Evolutionary conservation across 441 rosid genomes (phyloP), one percentile per base, ranked within the genome.

Genomic region (Sinapis alba): DNA sequence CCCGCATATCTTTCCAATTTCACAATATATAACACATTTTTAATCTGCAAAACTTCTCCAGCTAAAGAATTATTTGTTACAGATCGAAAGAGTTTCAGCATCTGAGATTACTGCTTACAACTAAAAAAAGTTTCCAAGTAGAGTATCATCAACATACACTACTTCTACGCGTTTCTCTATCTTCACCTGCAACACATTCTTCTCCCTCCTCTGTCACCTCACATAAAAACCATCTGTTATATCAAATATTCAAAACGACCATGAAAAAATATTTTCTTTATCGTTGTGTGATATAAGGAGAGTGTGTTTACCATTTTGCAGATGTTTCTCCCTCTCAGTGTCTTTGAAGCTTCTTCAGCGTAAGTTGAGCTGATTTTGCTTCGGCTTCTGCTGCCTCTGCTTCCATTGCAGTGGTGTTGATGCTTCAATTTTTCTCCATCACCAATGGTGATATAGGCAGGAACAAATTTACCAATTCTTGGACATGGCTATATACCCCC

Each of bases 311-410:
- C 94, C 91, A 75, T 43, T 69, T 86, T 87, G 43, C 83, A 82
- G 65, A 63, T 65, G 73, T 84, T 83, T 80, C 88, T 87, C 79
- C 84, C 90, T 83, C 84, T 85, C 67, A 83, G 62, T 15, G 94
- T 87, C 86, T 91, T 93, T 83, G 77, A 47, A 16, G 94, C 91
- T 70, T 92, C 98, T 71, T 91, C 95, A 20, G 89, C 91, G 77
- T 88, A 89, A 82, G 95, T 77, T 87, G 85, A 43, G 98, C 98
- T 24, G 97, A 97, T 77, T 93, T 97, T 30, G 8, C 36, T 10
- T 95, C 97, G 59, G 75, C 87, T 73, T 96, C 97, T 6, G 99
- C 98, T 72, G 93, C 99, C 64, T 85, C 89, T 16, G 90, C 89
- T 30, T 30, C 3, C 8, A 6, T 30, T 30, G 45, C 45, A 38